Evolutionary conservation across 805 yeast species (phyloP), one percentile per base, ranked within the genome.

Genomic region (Monosporozyma solicola): DNA sequence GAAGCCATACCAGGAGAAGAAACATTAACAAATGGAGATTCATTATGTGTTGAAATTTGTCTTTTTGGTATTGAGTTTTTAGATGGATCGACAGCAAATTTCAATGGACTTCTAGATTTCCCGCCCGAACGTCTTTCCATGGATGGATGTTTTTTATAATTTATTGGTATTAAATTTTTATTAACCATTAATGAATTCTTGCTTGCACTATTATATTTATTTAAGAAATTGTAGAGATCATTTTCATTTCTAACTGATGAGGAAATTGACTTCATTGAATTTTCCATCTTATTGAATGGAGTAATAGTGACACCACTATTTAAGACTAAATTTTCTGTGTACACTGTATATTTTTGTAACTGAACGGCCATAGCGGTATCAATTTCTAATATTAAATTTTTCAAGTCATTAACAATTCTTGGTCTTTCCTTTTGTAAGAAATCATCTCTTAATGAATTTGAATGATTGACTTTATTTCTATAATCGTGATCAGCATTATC

Each of bases 351-450:
- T 64, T 90, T 89, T 61, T 87, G 92, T 53, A 94, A 73, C 69
- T 92, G 97, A 50, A 91, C 80, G 56, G 88, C 81, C 76, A 92
- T 73, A 9, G 97, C 98, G 49, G 88, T 82, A 68, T 94, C 98
- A 64, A 88, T 77, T 68, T 92, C 97, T 57, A 91, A 73, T 53
- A 90, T 83, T 57, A 89, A 73, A 64, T 87, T 84, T 64, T 84
- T 86, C 55, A 94, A 74, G 57, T 81, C 83, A 55, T 80, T 78
- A 5, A 88, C 82, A 41, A 80, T 79, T 53, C 79, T 82, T 7
- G 98, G 99, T 59, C 99, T 79, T 63, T 85, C 85, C 24, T 79
- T 75, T 61, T 78, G 76, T 53, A 88, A 71, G 51, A 90, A 80
- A 53, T 85, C 91, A 58, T 81, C 84, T 67, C 94, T 85, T 59